Conservation (phyloP, 2,329 filamentous ascomycete species). For the Aspergillus intermedius region DNA sequence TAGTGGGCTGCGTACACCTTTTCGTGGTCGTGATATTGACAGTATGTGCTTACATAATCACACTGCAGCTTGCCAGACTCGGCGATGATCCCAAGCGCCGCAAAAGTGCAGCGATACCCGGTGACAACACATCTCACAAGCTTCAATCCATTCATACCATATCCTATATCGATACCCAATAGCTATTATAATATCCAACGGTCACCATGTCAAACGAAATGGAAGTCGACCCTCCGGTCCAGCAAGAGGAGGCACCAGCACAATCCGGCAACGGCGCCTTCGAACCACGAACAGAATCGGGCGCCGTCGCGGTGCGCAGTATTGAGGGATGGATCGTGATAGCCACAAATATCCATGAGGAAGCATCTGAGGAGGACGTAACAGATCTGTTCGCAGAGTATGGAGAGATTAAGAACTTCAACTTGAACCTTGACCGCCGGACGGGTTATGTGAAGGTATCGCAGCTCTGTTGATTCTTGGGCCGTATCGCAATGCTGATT, state of each 20-base stretch:
- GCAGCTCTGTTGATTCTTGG: conserved; percentile 7
- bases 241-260: conserved; percentile 27
- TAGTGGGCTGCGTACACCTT: too few species aligned
- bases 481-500: not conserved
- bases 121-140: not conserved
- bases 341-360: conserved; percentile 63
- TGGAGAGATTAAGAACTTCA: conserved; percentile 62
- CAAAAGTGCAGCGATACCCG: not conserved
- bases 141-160: not conserved
- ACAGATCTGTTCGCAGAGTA: conserved; percentile 61
- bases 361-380: conserved; percentile 61
- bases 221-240: conserved; percentile 38
- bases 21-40: not conserved
- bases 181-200: not conserved
- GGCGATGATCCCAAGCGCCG: not conserved
- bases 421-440: conserved; percentile 58
- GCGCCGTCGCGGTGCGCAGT: conserved; percentile 55
- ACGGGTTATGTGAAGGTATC: conserved; percentile 62
- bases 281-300: conserved; percentile 40
- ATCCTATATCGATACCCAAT: not conserved
- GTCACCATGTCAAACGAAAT: conserved; percentile 38
- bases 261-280: conserved; percentile 21
- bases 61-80: not conserved
- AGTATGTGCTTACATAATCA: conserved; percentile 1
- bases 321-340: conserved; percentile 65